phyloP scores from a whole-genome alignment of 768 basidiomycete species.

The Cubamyces sp. region DNA sequence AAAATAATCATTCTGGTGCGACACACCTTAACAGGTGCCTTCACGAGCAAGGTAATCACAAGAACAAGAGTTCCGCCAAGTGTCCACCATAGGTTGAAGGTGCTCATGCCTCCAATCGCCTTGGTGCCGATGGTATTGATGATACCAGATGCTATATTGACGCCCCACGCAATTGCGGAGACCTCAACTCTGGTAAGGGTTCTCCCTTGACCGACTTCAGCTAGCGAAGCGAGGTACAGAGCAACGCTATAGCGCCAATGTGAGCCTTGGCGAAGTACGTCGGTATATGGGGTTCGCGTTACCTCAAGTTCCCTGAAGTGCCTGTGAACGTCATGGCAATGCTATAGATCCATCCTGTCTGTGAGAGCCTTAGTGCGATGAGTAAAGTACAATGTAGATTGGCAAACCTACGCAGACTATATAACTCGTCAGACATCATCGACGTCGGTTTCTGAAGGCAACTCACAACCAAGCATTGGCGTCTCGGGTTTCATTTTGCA shows the following conservation, averaged over 20 bases:
- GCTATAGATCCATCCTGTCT: constrained; percentile 63
- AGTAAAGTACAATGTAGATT: neutral
- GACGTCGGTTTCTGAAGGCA: neutral
- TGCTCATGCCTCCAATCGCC: constrained; percentile 58
- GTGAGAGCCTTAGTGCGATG: constrained; percentile 31
- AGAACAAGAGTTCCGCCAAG: constrained; percentile 60
- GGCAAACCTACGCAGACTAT: constrained; percentile 24
- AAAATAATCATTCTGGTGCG: neutral
- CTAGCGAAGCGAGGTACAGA: constrained; percentile 56
- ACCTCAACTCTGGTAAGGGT: constrained; percentile 53
- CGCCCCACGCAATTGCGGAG: constrained; percentile 57
- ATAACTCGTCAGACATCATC: no score
- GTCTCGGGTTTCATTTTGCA: constrained; percentile 60
- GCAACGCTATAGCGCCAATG: constrained; percentile 43
- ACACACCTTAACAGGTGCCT: constrained; percentile 54
- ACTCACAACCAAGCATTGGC: constrained; percentile 57
- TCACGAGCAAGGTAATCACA: constrained; percentile 59
- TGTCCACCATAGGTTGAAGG: constrained; percentile 65
- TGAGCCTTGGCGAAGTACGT: neutral
- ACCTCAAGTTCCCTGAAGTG: constrained; percentile 61
- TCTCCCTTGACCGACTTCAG: constrained; percentile 50
- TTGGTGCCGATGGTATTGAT: constrained; percentile 61
- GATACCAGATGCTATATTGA: constrained; percentile 57
- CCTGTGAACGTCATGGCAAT: constrained; percentile 64
- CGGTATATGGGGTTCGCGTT: neutral